Evolutionary conservation across 306 rosid species (phyloP), one percentile per base, ranked within the genome.

Genomic region (Dalbergia oliveri): DNA sequence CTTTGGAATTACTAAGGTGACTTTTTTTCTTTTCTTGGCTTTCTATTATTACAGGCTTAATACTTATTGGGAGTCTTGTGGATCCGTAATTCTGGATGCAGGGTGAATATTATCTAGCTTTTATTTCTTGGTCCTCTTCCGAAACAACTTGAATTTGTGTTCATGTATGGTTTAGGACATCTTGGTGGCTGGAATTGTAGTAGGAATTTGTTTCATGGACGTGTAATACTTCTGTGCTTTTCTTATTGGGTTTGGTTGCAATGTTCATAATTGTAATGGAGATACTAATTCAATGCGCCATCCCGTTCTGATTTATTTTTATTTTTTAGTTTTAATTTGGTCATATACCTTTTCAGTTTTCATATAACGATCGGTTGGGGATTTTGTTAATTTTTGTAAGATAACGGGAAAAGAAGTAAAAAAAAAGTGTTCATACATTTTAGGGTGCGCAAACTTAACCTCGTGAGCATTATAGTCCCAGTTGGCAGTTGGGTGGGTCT

Each of bases 81-180:
- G 89, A 76, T 83, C 18, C 86, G 90, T 79, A 75, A 84, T 89
- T 89, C 98, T 90, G 97, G 95, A 91, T 94, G 98, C 97, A 86
- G 98, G 98, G 90, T 87, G 97, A 86, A 89, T 87, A 89, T 92
- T 92, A 90, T 90, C 97, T 92, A 89, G 93, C 88, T 86, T 72
- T 79, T 70, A 59, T 85, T 79, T 82, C 87, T 81, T 35, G 62
- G 56, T 75, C 76, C 68, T 74, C 78, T 62, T 66, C 37, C 15
- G 79, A 80, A 84, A 89, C 88, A 61, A 86, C 83, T 85, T 81
- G 68, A 79, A 71, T 78, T 81, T 82, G 84, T 84, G 81, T 72
- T 89, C 80, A 69, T 84, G 87, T 73, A 81, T 79, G 82, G 33
- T 86, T 73, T 87, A 84, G 93, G 96, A 83, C 62, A 75, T 78